These are phyloP conservation scores for Naganishia vaughanmartiniae DNA, from an alignment of 768 basidiomycete species.

Conservation along the genomic window DNA sequence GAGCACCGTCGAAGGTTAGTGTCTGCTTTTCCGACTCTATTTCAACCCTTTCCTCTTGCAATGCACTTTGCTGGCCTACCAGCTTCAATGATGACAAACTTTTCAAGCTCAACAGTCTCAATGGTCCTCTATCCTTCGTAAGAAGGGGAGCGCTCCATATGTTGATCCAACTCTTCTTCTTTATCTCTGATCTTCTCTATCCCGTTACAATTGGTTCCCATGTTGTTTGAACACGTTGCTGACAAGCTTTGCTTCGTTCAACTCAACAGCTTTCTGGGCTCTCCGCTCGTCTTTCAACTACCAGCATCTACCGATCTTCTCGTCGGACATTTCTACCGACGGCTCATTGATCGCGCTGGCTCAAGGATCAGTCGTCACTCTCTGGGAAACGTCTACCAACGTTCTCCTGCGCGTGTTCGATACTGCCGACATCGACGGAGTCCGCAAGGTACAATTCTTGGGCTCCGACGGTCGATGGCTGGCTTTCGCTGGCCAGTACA, in stretches of 20 bases:
- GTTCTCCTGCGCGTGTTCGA: conserved; percentile 62
- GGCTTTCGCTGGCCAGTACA: conserved; percentile 52
- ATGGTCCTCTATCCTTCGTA: conserved; percentile 34
- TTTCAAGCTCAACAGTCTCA: conserved; percentile 54
- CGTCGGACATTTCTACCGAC: conserved; percentile 75
- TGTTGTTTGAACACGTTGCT: conserved; percentile 16
- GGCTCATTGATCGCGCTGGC: conserved; percentile 77
- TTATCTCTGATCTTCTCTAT: conserved; percentile 47
- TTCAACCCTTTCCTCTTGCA: conserved; percentile 12
- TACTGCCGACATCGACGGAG: conserved; percentile 59
- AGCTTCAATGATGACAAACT: conserved; percentile 44
- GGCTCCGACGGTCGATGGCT: conserved; percentile 71
- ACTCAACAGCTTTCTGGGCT: conserved; percentile 68
- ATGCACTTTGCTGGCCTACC: conserved; percentile 14
- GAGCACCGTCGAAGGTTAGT: conserved; percentile 42
- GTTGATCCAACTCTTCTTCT: conserved; percentile 50
- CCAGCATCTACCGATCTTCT: conserved; percentile 64
- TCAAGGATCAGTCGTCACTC: conserved; percentile 63
- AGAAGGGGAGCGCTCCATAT: conserved; percentile 32
- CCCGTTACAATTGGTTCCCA: conserved; percentile 30
- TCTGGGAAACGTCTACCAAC: conserved; percentile 71
- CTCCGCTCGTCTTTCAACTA: conserved; percentile 69
- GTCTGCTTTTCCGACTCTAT: conserved; percentile 10
- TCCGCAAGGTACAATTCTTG: conserved; percentile 62
- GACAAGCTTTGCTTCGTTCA: conserved; percentile 17